Evolutionary conservation across 345 rosid species (phyloP), one percentile per base, ranked within the genome.

Genomic region (Hibiscus trionum): DNA sequence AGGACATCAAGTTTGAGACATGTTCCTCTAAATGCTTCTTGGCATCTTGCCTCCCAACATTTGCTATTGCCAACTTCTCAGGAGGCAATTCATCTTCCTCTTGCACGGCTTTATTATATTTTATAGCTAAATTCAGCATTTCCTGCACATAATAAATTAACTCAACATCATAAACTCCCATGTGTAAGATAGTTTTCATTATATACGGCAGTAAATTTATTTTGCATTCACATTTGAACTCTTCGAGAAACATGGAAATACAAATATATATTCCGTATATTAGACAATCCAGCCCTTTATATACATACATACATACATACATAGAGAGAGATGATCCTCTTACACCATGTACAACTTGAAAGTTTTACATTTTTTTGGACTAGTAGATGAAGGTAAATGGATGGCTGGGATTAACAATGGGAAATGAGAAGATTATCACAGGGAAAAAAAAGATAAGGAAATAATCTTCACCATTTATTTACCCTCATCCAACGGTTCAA

Each of bases 11-110:
- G 82, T 95, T 88, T 14, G 99, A 88, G 66, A 90, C 91, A 56
- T 95, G 97, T 61, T 95, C 97, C 80, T 92, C 97, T 26, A 95
- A 91, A 80, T 95, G 97, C 85, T 95, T 95, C 84, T 95, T 95
- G 12, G 97, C 97, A 63, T 95, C 99, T 80, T 95, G 99, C 80
- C 97, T 87, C 77, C 97, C 98, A 47, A 90, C 97, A 58, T 95
- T 90, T 10, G 91, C 96, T 4, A 92, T 95, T 0, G 97, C 97
- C 26, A 90, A 85, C 78, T 95, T 95, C 84, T 92, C 97, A 0
- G 93, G 97, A 5, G 97, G 86, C 84, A 95, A 75, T 82, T 92
- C 96, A 66, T 95, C 99, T 77, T 95, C 97, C 84, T 90, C 97
- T 80, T 95, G 96, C 72, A 95, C 97, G 3, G 93, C 97, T 84